Conservation (phyloP, 495 filamentous ascomycete species). For the Oleoguttula mirabilis region DNA sequence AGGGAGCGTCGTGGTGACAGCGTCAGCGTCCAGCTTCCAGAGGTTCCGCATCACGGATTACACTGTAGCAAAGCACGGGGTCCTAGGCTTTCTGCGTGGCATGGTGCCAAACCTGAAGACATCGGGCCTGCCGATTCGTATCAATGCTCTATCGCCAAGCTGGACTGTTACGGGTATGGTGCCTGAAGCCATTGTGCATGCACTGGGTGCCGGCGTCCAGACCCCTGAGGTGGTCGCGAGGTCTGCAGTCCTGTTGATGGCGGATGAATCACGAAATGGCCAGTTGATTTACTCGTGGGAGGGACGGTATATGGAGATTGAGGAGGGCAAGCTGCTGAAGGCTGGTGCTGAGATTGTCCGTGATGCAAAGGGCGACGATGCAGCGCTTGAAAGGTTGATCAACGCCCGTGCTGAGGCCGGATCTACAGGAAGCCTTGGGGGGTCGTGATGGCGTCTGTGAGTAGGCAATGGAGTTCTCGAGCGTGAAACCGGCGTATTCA, state of each 20-base stretch:
- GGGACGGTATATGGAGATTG: slow-evolving; percentile 22
- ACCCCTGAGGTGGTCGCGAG: slow-evolving; percentile 22
- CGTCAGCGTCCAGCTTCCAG: slow-evolving; percentile 20
- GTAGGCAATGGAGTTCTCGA: no score
- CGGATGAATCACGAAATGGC: slow-evolving; percentile 17
- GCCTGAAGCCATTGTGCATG: slow-evolving; percentile 3
- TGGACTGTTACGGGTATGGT: slow-evolving; percentile 25
- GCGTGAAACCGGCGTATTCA: no score
- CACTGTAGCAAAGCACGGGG: slow-evolving; percentile 23
- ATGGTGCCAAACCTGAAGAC: slow-evolving; percentile 18
- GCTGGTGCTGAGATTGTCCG: no score
- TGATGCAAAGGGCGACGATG: no score
- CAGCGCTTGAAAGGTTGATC: no score
- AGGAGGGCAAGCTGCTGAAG: no score
- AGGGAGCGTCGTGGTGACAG: slow-evolving; percentile 25
- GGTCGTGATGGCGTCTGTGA: no score
- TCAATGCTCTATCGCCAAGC: slow-evolving; percentile 24
- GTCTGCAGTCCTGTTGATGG: slow-evolving; percentile 23
- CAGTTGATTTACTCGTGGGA: slow-evolving; percentile 20
- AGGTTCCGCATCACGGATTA: slow-evolving; percentile 20
- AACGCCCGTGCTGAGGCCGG: no score
- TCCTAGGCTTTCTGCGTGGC: slow-evolving; percentile 21
- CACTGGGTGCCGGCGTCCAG: slow-evolving; percentile 8
- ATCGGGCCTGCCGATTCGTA: slow-evolving; percentile 19
- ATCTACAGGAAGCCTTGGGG: no score